Conservation (phyloP, 2,329 filamentous ascomycete genomes). For the Fusarium mexicanum region DNA sequence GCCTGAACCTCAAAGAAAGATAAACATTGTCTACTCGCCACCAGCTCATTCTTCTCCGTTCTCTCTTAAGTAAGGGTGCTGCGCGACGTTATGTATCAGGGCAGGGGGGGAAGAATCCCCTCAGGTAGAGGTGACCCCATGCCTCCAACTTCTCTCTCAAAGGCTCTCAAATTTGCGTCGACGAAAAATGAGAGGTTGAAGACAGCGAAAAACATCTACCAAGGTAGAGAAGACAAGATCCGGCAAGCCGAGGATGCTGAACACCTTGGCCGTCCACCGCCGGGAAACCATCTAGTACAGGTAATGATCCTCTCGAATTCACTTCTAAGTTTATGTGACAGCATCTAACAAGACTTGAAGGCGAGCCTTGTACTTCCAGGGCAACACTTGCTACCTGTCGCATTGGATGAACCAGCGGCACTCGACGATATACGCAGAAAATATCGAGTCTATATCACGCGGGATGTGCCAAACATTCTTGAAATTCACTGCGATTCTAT, state of each 20-base stretch:
- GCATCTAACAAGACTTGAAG: not conserved
- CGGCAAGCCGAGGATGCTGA: constrained; percentile 29
- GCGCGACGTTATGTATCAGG: constrained; percentile 3
- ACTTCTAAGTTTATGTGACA: not conserved
- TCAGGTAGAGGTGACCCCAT: not conserved
- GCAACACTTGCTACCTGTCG: constrained; percentile 40
- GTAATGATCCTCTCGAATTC: constrained; percentile 21
- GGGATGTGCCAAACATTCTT: constrained; percentile 38
- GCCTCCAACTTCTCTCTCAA: not conserved
- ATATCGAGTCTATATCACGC: constrained; percentile 47
- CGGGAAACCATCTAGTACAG: constrained; percentile 35
- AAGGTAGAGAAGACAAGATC: constrained; percentile 27
- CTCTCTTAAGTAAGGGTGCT: not conserved
- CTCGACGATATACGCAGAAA: constrained; percentile 45
- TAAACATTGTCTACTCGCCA: not conserved
- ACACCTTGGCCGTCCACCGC: constrained; percentile 41
- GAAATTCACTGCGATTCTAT: constrained; percentile 40
- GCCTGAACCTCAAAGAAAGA: not conserved
- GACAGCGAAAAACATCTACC: constrained; percentile 38
- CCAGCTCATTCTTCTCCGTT: not conserved
- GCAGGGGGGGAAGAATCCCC: not conserved
- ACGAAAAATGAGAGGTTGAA: constrained; percentile 10
- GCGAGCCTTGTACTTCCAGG: constrained; percentile 45
- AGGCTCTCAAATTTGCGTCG: not conserved
- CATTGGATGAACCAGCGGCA: constrained; percentile 33